Base-by-base conservation (phyloP, 2,329 filamentous ascomycete species). In the Coniella lustricola region DNA sequence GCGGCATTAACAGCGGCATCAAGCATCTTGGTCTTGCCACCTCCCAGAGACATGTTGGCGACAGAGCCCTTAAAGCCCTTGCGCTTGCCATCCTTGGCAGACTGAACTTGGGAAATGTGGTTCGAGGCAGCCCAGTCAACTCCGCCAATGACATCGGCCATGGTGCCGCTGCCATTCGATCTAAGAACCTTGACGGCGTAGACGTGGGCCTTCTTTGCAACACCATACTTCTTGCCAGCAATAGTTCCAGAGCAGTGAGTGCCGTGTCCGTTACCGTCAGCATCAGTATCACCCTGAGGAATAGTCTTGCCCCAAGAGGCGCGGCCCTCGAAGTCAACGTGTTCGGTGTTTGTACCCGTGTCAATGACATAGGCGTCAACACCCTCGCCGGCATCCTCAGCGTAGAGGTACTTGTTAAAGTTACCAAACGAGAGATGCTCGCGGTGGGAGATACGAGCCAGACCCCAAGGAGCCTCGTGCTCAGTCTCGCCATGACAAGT, bases 241-340 rank as follows among this genome's bases (percentile, higher is more conserved):
- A 98, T 85, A 55, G 94, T 98, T 61, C 93, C 93, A 56, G 93
- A 97, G 83, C 93, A 98, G 79, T 98, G 93, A 63, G 93, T 98
- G 62, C 93, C 93, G 76, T 98, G 93, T 54, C 93, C 93, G 62
- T 98, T 98, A 68, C 93, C 93, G 72, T 98, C 93, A 59, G 81
- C 77, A 65, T 98, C 93, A 44, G 78, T 84, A 65, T 98, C 90
- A 54, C 83, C 84, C 41, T 68, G 58, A 54, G 94, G 94, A 60
- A 98, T 90, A 58, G 93, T 98, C 82, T 95, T 93, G 67, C 93
- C 93, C 93, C 93, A 98, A 62, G 81, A 76, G 60, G 94, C 93
- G 68, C 93, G 90, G 54, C 88, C 93, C 72, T 95, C 91, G 57
- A 98, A 98, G 73, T 98, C 93, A 59, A 95, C 90, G 74, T 98